A percentile compares a stretch with the other conserved stretches of the same genome.
Evolutionary conservation across 768 basidiomycete species (phyloP).

Genomic region (Pulveroboletus sp.): DNA sequence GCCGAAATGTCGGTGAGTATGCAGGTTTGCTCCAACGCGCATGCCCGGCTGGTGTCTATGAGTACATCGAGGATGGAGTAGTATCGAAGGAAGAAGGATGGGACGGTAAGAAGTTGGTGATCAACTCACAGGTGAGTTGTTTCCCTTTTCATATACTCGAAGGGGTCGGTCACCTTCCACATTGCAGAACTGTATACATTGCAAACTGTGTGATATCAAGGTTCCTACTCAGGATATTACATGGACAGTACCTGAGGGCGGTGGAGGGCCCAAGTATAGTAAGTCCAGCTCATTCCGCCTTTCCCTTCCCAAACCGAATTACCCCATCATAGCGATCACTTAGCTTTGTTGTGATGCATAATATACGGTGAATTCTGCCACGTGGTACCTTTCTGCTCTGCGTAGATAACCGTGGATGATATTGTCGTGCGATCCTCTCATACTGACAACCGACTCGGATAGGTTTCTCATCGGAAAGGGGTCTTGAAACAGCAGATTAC

Average conservation of each 20-base stretch:
- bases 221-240: conserved; percentile 95
- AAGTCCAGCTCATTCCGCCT: neutral
- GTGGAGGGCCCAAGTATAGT: conserved; percentile 97
- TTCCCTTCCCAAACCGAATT: neutral
- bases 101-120: conserved; percentile 85
- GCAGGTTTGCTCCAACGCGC: conserved; percentile 85
- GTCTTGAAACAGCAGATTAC: no score
- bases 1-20: conserved; percentile 70
- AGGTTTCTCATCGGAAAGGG: no score
- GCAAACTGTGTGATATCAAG: conserved; percentile 95
- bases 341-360: conserved; percentile 3
- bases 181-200: conserved; percentile 82
- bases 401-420: no score
- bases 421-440: no score
- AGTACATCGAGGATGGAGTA: conserved; percentile 78
- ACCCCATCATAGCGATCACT: conserved; percentile 13
- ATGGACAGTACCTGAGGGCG: conserved; percentile 96
- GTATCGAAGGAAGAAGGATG: conserved; percentile 52
- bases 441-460: no score
- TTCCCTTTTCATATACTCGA: neutral
- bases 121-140: conserved; percentile 84
- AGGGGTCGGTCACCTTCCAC: neutral
- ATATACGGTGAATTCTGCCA: neutral
- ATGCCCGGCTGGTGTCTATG: conserved; percentile 95
- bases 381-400: no score